phyloP scores from a whole-genome alignment of 129 eudicot genomes.

The Lactuca saligna region DNA sequence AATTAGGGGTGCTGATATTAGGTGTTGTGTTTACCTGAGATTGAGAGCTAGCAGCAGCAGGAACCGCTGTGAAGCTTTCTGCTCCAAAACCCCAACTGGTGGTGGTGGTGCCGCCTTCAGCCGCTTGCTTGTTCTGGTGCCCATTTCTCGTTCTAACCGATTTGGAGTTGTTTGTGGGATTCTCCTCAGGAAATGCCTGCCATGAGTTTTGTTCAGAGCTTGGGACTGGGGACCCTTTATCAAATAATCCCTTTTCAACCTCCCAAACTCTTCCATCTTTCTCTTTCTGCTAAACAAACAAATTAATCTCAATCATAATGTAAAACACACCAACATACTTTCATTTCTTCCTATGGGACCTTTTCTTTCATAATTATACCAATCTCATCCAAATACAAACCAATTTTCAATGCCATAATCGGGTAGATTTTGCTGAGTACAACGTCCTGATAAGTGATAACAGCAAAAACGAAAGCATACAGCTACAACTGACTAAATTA shows the following conservation, averaged over 20 bases:
- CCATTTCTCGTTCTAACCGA: conserved; percentile 85
- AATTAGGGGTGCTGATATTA: conserved; percentile 32
- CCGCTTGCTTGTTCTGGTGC: conserved; percentile 43
- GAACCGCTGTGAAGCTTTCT: conserved; percentile 72
- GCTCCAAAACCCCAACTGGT: conserved; percentile 72
- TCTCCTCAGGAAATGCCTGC: conserved; percentile 70
- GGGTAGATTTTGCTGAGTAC: too few species aligned
- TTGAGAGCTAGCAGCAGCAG: conserved; percentile 51
- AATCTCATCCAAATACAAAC: too few species aligned
- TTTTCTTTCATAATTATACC: too few species aligned
- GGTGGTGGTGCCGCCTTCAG: conserved; percentile 27
- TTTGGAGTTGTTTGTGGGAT: conserved; percentile 37
- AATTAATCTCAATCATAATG: too few species aligned
- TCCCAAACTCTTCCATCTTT: conserved; percentile 51
- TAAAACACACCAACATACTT: too few species aligned
- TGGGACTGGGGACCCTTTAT: conserved; percentile 31
- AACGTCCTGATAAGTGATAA: too few species aligned
- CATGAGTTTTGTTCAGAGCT: conserved; percentile 63
- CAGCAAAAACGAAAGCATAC: too few species aligned
- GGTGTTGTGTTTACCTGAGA: conserved; percentile 45
- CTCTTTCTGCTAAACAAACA: conserved; percentile 34
- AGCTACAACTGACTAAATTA: too few species aligned
- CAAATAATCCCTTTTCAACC: conserved; percentile 63
- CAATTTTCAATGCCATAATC: too few species aligned
- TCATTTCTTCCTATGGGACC: too few species aligned